A percentile compares a stretch with the other conserved stretches of the same genome.
Conservation (phyloP, 805 yeast species). For the Monosporozyma siamensis region DNA sequence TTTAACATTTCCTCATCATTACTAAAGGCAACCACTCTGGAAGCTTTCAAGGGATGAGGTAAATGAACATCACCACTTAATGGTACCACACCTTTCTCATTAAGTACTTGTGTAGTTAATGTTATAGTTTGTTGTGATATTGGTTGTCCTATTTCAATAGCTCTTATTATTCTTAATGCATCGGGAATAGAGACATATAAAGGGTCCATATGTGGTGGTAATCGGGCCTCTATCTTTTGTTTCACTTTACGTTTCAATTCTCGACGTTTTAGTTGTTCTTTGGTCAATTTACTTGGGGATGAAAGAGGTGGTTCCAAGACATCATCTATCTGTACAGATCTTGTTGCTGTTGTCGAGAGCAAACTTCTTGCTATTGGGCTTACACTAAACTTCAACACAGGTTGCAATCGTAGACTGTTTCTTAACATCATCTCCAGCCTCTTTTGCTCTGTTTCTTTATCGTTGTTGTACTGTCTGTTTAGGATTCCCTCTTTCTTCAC, state of each 20-base stretch:
- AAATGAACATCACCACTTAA: constrained; percentile 61
- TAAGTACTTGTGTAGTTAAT: constrained; percentile 52
- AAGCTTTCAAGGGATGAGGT: constrained; percentile 62
- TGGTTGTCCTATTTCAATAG: constrained; percentile 85
- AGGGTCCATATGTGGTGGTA: constrained; percentile 42
- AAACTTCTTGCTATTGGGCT: neutral
- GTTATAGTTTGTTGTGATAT: constrained; percentile 60
- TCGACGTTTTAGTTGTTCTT: constrained; percentile 29
- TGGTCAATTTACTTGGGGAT: constrained; percentile 14
- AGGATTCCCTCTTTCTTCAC: no score
- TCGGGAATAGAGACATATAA: constrained; percentile 60
- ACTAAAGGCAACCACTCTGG: constrained; percentile 61
- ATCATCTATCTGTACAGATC: neutral
- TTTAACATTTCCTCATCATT: constrained; percentile 42
- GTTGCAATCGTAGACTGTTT: neutral
- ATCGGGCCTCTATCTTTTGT: constrained; percentile 33
- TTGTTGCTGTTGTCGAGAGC: neutral
- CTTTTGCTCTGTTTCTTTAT: no score
- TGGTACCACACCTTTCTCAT: constrained; percentile 71
- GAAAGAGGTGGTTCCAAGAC: constrained; percentile 3
- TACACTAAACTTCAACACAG: neutral
- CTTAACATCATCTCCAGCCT: neutral
- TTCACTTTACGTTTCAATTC: constrained; percentile 32
- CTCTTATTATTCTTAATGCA: constrained; percentile 74
- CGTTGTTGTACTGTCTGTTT: no score